Evolutionary conservation across 768 basidiomycete genomes (phyloP).

Genomic region (Pleurotus cornucopiae): DNA sequence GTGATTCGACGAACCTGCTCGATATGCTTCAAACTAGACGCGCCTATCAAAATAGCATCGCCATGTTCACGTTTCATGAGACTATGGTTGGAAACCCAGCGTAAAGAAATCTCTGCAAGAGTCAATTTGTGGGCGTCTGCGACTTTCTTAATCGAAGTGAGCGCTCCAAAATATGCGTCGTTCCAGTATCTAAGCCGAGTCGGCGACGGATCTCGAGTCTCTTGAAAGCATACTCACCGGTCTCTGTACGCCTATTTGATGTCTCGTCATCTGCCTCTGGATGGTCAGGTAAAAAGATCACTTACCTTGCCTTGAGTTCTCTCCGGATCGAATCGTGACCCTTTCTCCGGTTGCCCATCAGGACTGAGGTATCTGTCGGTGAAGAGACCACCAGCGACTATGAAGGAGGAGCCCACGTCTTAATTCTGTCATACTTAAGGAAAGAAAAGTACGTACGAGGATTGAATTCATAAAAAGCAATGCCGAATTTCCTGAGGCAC

Average conservation of each 20-base stretch:
- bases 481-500: slow-evolving; percentile 39
- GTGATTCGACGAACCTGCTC: slow-evolving; percentile 32
- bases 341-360: slow-evolving; percentile 38
- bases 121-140: slow-evolving; percentile 43
- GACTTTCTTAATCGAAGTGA: slow-evolving; percentile 37
- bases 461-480: slow-evolving; percentile 56
- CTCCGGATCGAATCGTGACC: slow-evolving; percentile 53
- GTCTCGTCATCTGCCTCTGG: not conserved
- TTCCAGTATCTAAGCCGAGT: slow-evolving; percentile 44
- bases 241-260: not conserved
- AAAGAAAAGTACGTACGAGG: slow-evolving; percentile 32
- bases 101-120: slow-evolving; percentile 49
- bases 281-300: not conserved
- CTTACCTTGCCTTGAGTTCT: slow-evolving; percentile 41
- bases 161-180: slow-evolving; percentile 45
- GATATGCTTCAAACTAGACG: slow-evolving; percentile 52
- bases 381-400: slow-evolving; percentile 58
- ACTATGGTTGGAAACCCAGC: slow-evolving; percentile 63
- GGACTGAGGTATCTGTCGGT: slow-evolving; percentile 45
- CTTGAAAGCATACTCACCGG: not conserved
- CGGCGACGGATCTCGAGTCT: not conserved
- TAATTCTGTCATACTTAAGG: not conserved
- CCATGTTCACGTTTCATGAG: slow-evolving; percentile 41
- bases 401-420: not conserved
- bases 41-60: slow-evolving; percentile 59